phyloP scores from a whole-genome alignment of 1,284 basidiomycete species.

The Ustilago sp. region DNA sequence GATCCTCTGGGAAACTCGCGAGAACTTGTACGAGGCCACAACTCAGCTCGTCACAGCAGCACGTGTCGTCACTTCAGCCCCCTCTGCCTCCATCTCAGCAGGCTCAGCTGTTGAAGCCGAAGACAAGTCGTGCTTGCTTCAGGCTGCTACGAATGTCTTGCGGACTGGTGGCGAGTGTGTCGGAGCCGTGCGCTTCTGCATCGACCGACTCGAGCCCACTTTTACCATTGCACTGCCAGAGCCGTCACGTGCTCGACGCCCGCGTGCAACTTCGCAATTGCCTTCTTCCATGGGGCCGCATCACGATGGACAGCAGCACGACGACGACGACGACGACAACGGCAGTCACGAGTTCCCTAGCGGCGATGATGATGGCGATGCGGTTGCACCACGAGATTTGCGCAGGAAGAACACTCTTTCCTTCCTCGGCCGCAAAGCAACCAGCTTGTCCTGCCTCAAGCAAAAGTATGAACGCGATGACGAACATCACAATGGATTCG shows the following conservation, averaged over 20 bases:
- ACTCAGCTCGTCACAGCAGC: slow-evolving; percentile 89
- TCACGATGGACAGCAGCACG: slow-evolving; percentile 17
- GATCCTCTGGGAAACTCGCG: slow-evolving; percentile 75
- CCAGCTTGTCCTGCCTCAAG: slow-evolving; percentile 70
- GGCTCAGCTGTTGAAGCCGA: slow-evolving; percentile 79
- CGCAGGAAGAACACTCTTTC: slow-evolving; percentile 71
- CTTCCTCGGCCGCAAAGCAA: slow-evolving; percentile 72
- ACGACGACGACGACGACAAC: slow-evolving; percentile 2
- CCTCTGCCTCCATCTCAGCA: slow-evolving; percentile 67
- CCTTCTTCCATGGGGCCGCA: slow-evolving; percentile 11
- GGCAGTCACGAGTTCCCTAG: neutral
- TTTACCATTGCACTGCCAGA: slow-evolving; percentile 46
- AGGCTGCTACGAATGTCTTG: slow-evolving; percentile 85
- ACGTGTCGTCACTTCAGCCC: slow-evolving; percentile 73
- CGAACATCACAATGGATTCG: slow-evolving; percentile 40
- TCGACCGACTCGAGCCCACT: slow-evolving; percentile 45
- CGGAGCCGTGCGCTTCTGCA: slow-evolving; percentile 58
- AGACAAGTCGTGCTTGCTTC: slow-evolving; percentile 79
- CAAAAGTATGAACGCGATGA: slow-evolving; percentile 61
- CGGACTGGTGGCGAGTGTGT: slow-evolving; percentile 71
- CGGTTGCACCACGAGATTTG: slow-evolving; percentile 7
- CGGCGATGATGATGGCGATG: slow-evolving; percentile 15
- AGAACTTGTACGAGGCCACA: slow-evolving; percentile 85
- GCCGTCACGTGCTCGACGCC: slow-evolving; percentile 30
- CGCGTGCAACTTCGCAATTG: slow-evolving; percentile 12